Base-by-base conservation (phyloP, 148 eudicot species). In the Spergularia bocconei region DNA sequence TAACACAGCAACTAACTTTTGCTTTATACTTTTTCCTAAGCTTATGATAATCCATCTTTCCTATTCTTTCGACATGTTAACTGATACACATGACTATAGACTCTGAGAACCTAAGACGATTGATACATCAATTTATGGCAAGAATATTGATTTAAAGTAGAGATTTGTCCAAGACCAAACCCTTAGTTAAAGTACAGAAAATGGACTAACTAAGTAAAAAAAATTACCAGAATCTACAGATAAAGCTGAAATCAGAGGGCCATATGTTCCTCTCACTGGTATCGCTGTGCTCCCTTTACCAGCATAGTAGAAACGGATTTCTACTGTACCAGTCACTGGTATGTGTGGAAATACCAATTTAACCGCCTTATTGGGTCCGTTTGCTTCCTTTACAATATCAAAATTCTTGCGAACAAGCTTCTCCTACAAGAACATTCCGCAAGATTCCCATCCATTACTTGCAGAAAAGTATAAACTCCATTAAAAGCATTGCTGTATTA, bases 241-340 rank as follows among this genome's bases (percentile, higher is more conserved):
- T 63, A 88, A 82, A 54, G 96, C 92, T 66, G 96, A 90, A 74
- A 88, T 63, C 11, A 88, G 77, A 66, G 92, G 91, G 57, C 96
- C 92, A 55, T 88, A 90, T 23, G 36, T 76, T 85, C 96, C 96
- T 73, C 87, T 80, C 0, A 11, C 25, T 39, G 96, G 96, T 2
- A 88, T 78, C 11, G 61, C 81, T 67, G 86, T 88, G 67, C 92
- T 84, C 70, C 92, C 96, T 79, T 85, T 87, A 48, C 90, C 92
- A 65, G 92, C 82, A 81, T 75, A 88, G 29, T 76, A 76, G 63
- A 88, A 82, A 19, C 89, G 88, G 64, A 90, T 82, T 60, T 88
- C 87, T 65, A 90, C 23, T 61, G 81, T 80, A 70, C 85, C 73
- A 68, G n/a, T 82, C 20, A 90, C 78, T 9, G 81, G 75, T 73